Percentiles rank a stretch among this genome's conserved stretches.
These are phyloP conservation scores for Mycosphaerella sp. DNA, from an alignment of 2,329 filamentous ascomycete genomes.

Conservation along the genomic window DNA sequence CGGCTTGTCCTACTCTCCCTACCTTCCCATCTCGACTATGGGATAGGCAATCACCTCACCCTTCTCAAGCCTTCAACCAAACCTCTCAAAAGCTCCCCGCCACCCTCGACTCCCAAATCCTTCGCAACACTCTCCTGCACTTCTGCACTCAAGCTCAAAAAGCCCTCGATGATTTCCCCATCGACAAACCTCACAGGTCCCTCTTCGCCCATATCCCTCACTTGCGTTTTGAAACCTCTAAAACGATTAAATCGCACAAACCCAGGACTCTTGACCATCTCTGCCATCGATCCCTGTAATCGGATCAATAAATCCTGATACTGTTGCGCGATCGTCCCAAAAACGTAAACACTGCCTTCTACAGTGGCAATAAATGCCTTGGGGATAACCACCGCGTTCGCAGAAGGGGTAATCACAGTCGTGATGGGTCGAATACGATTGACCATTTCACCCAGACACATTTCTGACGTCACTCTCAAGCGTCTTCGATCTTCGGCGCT, in stretches of 20 bases:
- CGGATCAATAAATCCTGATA: conserved; percentile 75
- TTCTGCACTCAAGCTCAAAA: conserved; percentile 62
- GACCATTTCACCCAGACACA: conserved; percentile 86
- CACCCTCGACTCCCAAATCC: conserved; percentile 41
- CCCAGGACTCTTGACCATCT: conserved; percentile 61
- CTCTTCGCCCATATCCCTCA: conserved; percentile 54
- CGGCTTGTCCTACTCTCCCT: too few species aligned
- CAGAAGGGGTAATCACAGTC: conserved; percentile 49
- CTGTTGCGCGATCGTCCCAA: conserved; percentile 65
- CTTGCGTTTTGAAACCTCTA: conserved; percentile 71
- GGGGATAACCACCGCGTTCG: conserved; percentile 65
- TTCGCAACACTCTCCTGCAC: conserved; percentile 50
- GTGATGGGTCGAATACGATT: conserved; percentile 75
- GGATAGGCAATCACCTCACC: conserved; percentile 29
- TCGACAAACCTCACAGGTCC: conserved; percentile 86
- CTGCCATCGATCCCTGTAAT: conserved; percentile 66
- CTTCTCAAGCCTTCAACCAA: conserved; percentile 53
- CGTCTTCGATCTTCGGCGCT: conserved; percentile 65
- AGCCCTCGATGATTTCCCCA: conserved; percentile 81
- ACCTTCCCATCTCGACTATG: too few species aligned
- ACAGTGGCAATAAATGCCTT: conserved; percentile 85
- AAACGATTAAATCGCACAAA: conserved; percentile 70
- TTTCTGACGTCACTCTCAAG: conserved; percentile 69
- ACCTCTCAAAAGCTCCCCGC: conserved; percentile 52
- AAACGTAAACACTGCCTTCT: conserved; percentile 87